Evolutionary conservation across 805 yeast species (phyloP), one percentile per base, ranked within the genome.

Genomic region (Zygosaccharomyces gambellarensis): DNA sequence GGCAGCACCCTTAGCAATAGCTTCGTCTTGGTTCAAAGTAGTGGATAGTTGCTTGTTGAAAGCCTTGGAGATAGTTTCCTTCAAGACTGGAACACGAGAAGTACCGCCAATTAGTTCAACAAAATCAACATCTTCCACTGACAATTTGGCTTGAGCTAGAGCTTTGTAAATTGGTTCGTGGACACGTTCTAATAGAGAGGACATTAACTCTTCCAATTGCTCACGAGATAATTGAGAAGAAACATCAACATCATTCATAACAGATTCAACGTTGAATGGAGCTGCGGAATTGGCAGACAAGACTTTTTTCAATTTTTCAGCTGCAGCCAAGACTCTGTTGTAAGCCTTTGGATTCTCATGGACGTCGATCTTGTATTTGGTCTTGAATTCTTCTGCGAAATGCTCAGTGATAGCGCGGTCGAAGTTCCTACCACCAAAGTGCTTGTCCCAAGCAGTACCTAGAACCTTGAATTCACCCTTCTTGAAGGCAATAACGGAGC

Each of bases 1-100:
- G 43, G 99, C 97, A 64, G 96, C 95, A 78, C 99, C 99, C 73
- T 92, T 88, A 49, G 99, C 98, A 70, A 92, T 86, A 56, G 99
- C 97, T 80, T 94, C 99, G 70, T 94, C 99, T 77, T 90, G 97
- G 81, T 94, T 94, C 74, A 95, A 82, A 61, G 98, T 95, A 78
- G 87, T 86, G 36, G 97, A 87, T 68, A 94, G 78, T 63, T 76
- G 84, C 76, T 87, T 87, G 70, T 87, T 87, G 69, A 94, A 89
- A 58, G 87, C 77, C 67, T 84, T 87, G 61, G 85, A 61, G 61
- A 94, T 79, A 67, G 80, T 85, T 61, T 83, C 80, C 80, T 94
- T 94, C 69, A 94, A 77, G 48, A 87, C 75, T 69, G 99, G 99
- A 59, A 94, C 95, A 80, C 99, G 90, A 61, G 97, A 87, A 70